These are phyloP conservation scores for Nannizzia gypsea DNA, from an alignment of 2,329 filamentous ascomycete species.

Conservation along the genomic window DNA sequence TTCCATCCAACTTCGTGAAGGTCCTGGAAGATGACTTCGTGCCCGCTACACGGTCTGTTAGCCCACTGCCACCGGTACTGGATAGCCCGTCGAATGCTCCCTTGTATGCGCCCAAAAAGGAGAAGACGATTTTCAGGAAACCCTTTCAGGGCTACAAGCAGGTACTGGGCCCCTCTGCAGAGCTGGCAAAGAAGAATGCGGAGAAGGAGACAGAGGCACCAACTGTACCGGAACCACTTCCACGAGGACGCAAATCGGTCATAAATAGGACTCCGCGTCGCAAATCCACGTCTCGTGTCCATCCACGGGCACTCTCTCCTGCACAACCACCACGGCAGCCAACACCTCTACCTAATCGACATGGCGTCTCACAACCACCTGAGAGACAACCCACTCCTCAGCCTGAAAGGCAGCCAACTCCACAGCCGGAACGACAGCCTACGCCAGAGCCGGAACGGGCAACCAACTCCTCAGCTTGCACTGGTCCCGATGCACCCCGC, in stretches of 20 bases:
- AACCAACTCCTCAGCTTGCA: not conserved
- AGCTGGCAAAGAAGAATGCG: constrained; percentile 27
- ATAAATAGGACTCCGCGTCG: constrained; percentile 1
- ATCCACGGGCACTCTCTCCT: constrained; percentile 8
- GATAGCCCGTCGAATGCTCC: constrained; percentile 24
- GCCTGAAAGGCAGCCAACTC: not conserved
- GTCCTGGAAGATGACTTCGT: constrained; percentile 75
- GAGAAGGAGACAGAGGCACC: constrained; percentile 11
- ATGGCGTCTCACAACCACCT: not conserved
- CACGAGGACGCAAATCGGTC: not conserved
- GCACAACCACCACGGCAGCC: not conserved
- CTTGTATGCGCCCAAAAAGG: constrained; percentile 45
- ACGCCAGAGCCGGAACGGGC: not conserved
- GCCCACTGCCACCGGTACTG: constrained; percentile 39
- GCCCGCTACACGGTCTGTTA: constrained; percentile 44
- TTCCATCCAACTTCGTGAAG: constrained; percentile 95
- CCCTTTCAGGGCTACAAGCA: constrained; percentile 53
- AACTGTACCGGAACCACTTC: not conserved
- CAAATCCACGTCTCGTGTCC: constrained; percentile 2
- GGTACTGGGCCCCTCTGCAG: constrained; percentile 31
- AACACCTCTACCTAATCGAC: not conserved
- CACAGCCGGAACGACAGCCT: not conserved
- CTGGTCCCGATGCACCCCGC: not conserved
- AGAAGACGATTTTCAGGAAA: constrained; percentile 50
- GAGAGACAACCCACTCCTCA: not conserved